Evolutionary conservation across 192 early-diverging fungal genomes (phyloP), one percentile per base, ranked within the genome.

Genomic region (Dissophora ornata): DNA sequence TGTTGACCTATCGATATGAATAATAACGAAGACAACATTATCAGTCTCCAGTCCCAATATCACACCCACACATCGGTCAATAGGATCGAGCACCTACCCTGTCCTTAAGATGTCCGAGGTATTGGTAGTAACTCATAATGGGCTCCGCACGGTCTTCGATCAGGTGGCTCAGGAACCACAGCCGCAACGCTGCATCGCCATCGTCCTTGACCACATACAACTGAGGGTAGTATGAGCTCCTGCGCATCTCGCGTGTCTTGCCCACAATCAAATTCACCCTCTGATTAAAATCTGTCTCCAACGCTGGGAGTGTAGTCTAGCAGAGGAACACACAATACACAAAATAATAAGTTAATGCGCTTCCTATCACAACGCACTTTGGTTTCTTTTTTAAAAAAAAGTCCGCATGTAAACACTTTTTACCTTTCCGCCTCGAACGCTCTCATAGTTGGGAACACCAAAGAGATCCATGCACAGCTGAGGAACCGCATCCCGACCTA

Each of bases 141-240:
- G 84, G 86, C 40, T 95, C 91, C 29, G 90, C 92, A 53, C 95
- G 89, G 77, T 98, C 97, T 71, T 97, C 96, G n/a, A 97, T 85
- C 69, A 98, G 79, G 64, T 94, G 93, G 52, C 90, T 88, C 65
- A 94, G 63, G 83, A 97, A 94, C 92, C 87, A 86, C 82, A 92
- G 83, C 7, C 97, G 87, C 61, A 96, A 57, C 6, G 81, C 83
- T 22, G 91, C 88, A 61, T 97, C 95, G 16, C 92, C 94, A 67
- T 98, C 96, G 73, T 98, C 96, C 82, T 95, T 95, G 51, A 95
- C 88, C 41, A 98, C 79, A 71, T 93, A 94, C 21, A 95, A 66
- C 21, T 89, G 84, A 3, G 96, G 94, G 54, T 84, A 89, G 62
- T 87, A 84, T 79, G 93, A 66, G 29, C 87, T 81, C 58, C 92